Evolutionary conservation across 2,329 filamentous ascomycete genomes (phyloP).

Genomic region (Herpotrichia juniperi): DNA sequence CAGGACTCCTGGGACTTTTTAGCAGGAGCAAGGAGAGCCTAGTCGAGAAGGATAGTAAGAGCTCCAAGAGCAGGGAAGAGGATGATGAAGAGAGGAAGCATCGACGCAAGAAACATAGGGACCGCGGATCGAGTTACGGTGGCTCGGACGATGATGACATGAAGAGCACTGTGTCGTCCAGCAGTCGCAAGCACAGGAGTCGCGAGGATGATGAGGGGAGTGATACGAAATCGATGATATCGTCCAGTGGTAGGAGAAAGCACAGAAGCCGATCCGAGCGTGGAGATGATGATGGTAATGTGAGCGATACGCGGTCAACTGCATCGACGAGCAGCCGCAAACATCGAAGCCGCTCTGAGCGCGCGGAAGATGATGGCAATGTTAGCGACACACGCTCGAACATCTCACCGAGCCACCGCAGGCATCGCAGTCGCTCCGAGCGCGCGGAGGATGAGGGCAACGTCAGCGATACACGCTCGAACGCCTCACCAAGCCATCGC

Average conservation of each 20-base stretch:
- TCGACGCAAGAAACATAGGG: conserved; percentile 53
- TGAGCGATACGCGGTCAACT: neutral
- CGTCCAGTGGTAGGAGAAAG: conserved; percentile 46
- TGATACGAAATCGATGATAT: conserved; percentile 43
- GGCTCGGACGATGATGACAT: conserved; percentile 46
- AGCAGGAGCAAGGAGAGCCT: conserved; percentile 51
- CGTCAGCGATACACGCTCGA: too few relatives aligned
- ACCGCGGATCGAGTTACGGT: conserved; percentile 47
- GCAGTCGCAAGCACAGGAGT: conserved; percentile 48
- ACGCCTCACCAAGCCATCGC: too few relatives aligned
- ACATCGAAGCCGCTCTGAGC: conserved; percentile 48
- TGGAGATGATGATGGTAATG: neutral
- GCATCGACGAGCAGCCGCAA: conserved; percentile 26
- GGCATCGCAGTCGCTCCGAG: too few relatives aligned
- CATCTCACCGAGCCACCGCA: too few relatives aligned
- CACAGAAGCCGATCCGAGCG: conserved; percentile 40
- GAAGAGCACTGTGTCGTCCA: conserved; percentile 41
- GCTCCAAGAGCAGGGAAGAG: conserved; percentile 41
- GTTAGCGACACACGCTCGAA: too few relatives aligned
- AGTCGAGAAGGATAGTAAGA: conserved; percentile 39
- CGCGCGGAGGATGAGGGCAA: too few relatives aligned
- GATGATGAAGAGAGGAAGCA: conserved; percentile 51
- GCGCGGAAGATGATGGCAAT: too few relatives aligned
- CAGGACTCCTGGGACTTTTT: conserved; percentile 54
- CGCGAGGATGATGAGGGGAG: conserved; percentile 18